Evolutionary conservation across 805 yeast species (phyloP).

Genomic region (Wickerhamiella slavikovae): DNA sequence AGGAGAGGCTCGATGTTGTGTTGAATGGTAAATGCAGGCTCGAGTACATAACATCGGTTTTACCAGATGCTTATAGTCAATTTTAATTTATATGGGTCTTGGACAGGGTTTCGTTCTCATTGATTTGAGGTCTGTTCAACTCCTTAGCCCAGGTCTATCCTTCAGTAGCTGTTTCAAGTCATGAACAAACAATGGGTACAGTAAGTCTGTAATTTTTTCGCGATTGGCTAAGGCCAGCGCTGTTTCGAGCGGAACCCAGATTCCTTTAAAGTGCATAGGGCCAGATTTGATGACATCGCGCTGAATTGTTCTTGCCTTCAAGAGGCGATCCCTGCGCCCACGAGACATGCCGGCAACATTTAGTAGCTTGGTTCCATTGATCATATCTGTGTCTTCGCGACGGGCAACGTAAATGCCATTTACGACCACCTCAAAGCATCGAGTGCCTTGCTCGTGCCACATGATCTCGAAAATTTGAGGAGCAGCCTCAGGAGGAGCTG

Average conservation of each 20-base stretch:
- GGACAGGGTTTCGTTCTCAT: too few species aligned
- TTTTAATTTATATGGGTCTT: too few species aligned
- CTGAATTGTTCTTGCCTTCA: slow-evolving; percentile 51
- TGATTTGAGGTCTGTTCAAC: too few species aligned
- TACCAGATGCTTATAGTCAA: too few species aligned
- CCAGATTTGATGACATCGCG: slow-evolving; percentile 74
- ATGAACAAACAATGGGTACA: slow-evolving; percentile 50
- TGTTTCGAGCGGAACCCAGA: slow-evolving; percentile 75
- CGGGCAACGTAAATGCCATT: slow-evolving; percentile 63
- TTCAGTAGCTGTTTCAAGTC: too few species aligned
- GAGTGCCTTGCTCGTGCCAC: slow-evolving; percentile 78
- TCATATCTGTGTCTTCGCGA: slow-evolving; percentile 69
- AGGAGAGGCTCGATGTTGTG: too few species aligned
- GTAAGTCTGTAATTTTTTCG: slow-evolving; percentile 47
- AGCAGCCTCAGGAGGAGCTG: slow-evolving; percentile 22
- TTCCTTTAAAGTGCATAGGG: slow-evolving; percentile 74
- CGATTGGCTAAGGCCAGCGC: slow-evolving; percentile 66
- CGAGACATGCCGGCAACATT: slow-evolving; percentile 78
- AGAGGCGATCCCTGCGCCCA: slow-evolving; percentile 68
- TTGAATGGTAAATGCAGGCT: too few species aligned
- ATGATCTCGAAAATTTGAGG: slow-evolving; percentile 62
- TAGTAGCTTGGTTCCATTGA: slow-evolving; percentile 64
- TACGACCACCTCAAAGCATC: slow-evolving; percentile 73
- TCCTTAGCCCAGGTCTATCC: too few species aligned
- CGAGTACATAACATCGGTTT: too few species aligned